Conservation (phyloP, 192 early-diverging fungal species). For the Backusella parvicylindrica region DNA sequence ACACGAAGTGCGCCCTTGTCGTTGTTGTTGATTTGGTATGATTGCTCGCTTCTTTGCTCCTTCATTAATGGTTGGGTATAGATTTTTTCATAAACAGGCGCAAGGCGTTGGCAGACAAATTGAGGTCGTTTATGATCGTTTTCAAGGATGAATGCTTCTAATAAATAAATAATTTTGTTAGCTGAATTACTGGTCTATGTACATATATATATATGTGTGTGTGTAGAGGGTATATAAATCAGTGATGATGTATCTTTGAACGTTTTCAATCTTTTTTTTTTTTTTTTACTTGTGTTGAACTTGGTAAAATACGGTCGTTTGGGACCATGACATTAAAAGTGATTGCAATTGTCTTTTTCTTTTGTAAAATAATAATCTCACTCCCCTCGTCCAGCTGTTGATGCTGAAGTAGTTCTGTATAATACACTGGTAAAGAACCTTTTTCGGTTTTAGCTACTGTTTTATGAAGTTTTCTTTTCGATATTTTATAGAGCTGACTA, state of each 20-base stretch:
- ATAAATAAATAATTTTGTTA: conserved; percentile 7
- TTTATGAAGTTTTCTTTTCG: background rate
- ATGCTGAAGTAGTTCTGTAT: background rate
- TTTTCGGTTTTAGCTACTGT: background rate
- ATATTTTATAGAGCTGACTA: background rate
- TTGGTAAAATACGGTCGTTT: background rate
- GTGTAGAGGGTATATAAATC: background rate
- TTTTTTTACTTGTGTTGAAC: conserved; percentile 12
- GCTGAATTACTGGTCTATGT: background rate
- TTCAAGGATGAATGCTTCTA: conserved; percentile 1
- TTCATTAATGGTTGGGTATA: background rate
- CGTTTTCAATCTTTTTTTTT: background rate
- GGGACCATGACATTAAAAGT: conserved; percentile 16
- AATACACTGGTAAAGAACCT: background rate
- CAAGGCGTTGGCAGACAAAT: background rate
- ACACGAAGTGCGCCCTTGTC: background rate
- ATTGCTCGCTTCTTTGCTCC: background rate
- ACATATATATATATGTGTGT: background rate
- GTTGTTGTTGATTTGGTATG: background rate
- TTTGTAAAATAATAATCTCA: background rate
- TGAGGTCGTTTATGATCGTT: background rate
- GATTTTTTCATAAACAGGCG: background rate
- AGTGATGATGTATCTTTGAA: background rate
- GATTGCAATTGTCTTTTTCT: conserved; percentile 2
- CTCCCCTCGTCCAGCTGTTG: background rate